These are phyloP conservation scores for Rhizopus arrhizus DNA, from an alignment of 371 early-diverging fungal species.

Conservation along the genomic window DNA sequence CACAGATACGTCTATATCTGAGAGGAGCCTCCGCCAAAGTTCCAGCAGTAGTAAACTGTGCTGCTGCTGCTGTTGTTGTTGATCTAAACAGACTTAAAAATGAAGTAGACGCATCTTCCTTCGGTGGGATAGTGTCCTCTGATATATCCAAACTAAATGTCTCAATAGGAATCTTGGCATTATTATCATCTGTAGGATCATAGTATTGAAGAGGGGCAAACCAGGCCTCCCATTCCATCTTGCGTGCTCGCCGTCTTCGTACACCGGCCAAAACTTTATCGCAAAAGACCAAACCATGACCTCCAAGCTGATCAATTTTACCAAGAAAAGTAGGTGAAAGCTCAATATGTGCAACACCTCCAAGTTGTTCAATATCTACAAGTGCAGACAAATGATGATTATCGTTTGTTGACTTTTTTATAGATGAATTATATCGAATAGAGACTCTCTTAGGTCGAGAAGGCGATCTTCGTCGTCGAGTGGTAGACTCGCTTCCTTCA, in stretches of 20 bases:
- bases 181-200: slow-evolving; percentile 16
- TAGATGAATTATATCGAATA: not conserved
- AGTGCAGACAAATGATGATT: slow-evolving; percentile 1
- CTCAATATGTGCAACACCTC: slow-evolving; percentile 19
- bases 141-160: slow-evolving; percentile 22
- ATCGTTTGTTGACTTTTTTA: not conserved
- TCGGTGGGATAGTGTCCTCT: slow-evolving; percentile 2
- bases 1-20: slow-evolving; percentile 21
- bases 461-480: slow-evolving; percentile 2
- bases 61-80: not conserved
- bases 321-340: slow-evolving; percentile 31
- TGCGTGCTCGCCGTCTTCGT: slow-evolving; percentile 23
- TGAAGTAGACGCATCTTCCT: slow-evolving; percentile 4
- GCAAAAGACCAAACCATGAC: slow-evolving; percentile 35
- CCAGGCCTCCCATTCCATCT: slow-evolving; percentile 40
- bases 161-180: slow-evolving; percentile 20
- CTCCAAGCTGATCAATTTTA: slow-evolving; percentile 31
- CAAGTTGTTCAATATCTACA: slow-evolving; percentile 43
- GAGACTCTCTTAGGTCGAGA: slow-evolving; percentile 2
- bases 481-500: not conserved
- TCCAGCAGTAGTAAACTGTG: slow-evolving; percentile 9
- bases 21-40: slow-evolving; percentile 4
- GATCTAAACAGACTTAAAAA: slow-evolving; percentile 20
- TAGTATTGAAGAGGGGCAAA: slow-evolving; percentile 40
- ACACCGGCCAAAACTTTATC: slow-evolving; percentile 41